Base-by-base conservation (phyloP, 2,329 filamentous ascomycete species). In the Pyricularia sp. region DNA sequence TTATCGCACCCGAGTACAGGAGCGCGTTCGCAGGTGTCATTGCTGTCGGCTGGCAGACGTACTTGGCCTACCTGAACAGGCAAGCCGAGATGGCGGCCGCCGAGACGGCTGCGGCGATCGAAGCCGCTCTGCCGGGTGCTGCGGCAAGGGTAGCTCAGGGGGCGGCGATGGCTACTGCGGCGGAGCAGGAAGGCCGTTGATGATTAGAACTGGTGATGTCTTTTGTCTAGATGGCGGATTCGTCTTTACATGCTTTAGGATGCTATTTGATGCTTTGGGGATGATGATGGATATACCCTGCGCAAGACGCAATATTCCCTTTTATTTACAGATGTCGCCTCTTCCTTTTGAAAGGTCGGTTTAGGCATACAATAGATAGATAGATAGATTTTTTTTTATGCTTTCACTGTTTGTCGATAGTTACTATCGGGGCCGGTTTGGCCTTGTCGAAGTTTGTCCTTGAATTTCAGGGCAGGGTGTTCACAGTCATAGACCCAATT, bases 41-140 rank as follows among this genome's bases (percentile, higher is more conserved):
- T 68, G 90, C 91, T 1, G 88, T 96, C 63, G 90, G 89, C 0
- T 97, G 93, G 93, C 93, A 96, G 82, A 92, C 91, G 0, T 97
- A 96, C 79, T 72, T 97, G 70, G 90, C 87, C 69, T 89, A 86
- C 75, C 75, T 96, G 71, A 96, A 96, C 71, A 59, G 49, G 26
- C 28, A 59, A 49, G 62, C 62, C 49, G 62, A 64, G n/a, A 22
- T 64, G 62, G 26, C 49, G 19, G 44, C 35, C 10, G 33, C 35
- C 22, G 62, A 49, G 44, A 26, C 26, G 33, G 60, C 31, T 4
- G 60, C 60, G 7, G 24, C 53, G n/a, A 9, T 57, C 22, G 53
- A 57, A 22, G 53, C 53, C 9, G 53, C 53, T 1, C 53, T 57
- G 22, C 53, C 53, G 22, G 53, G 24, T 26, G 53, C 53, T 26